A percentile compares a stretch with the other conserved stretches of the same genome.
These are phyloP conservation scores for Ceratonia siliqua DNA, from an alignment of 306 rosid species.

Conservation along the genomic window DNA sequence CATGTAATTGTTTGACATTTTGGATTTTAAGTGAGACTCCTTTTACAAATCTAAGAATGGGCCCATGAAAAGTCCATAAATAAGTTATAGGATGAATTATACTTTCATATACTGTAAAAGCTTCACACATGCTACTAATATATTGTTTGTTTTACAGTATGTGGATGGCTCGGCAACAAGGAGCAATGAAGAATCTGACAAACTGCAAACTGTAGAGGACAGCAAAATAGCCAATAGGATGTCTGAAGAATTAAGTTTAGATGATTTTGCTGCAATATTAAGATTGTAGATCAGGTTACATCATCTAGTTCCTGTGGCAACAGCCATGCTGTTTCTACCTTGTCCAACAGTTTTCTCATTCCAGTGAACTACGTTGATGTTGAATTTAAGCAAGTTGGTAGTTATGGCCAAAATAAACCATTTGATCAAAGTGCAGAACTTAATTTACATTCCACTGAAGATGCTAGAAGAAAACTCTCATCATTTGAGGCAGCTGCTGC, in stretches of 20 bases:
- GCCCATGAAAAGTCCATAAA: not conserved
- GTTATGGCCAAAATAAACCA: constrained; percentile 32
- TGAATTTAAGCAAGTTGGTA: constrained; percentile 29
- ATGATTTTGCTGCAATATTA: constrained; percentile 32
- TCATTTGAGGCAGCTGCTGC: constrained; percentile 52
- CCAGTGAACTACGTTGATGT: constrained; percentile 25
- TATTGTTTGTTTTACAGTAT: constrained; percentile 42
- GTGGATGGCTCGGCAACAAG: constrained; percentile 35
- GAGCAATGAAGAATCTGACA: constrained; percentile 18
- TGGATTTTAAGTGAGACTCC: not conserved
- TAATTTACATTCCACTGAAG: constrained; percentile 26
- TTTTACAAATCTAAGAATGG: not conserved
- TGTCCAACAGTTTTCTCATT: constrained; percentile 12
- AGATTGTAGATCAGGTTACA: constrained; percentile 28
- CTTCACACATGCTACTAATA: constrained; percentile 7
- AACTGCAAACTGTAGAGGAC: constrained; percentile 24
- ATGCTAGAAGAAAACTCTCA: constrained; percentile 32
- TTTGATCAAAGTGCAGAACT: constrained; percentile 30
- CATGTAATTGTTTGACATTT: constrained; percentile 4
- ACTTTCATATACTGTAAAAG: not conserved
- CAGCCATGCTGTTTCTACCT: constrained; percentile 29
- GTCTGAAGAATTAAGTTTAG: constrained; percentile 37
- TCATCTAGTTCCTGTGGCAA: constrained; percentile 36
- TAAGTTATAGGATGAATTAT: not conserved
- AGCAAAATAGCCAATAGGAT: constrained; percentile 35